Base-by-base conservation (phyloP, 2,329 filamentous ascomycete genomes). In the Aspergillus ibericus region DNA sequence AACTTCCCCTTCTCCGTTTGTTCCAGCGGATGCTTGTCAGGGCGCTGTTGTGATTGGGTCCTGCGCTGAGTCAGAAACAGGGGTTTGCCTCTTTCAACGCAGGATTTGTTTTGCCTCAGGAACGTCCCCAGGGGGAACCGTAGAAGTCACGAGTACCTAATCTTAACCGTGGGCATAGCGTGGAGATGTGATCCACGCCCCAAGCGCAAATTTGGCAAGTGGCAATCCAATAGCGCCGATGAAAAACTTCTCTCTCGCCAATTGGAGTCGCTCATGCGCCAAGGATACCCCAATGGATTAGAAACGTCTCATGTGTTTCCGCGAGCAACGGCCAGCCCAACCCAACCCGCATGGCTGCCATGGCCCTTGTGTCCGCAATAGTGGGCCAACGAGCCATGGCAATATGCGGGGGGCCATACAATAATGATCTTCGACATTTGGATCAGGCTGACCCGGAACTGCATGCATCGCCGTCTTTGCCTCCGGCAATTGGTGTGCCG, bases 371-470 rank as follows among this genome's bases (percentile, higher is more conserved):
- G 36, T 29, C 27, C 25, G 27, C 36, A 29, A 5, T 27, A 13
- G 51, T 53, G 51, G 51, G 51, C 36, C 36, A 34, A 34, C 27
- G 22, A 34, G n/a, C 25, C 25, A 53, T 53, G 51, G 40, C 38
- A n/a, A 36, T 34, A 16, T 35, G 34, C 34, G 35, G 49, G 18
- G 42, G n/a, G 22, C 7, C 44, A 48, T 16, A 29, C n/a, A 48
- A 32, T 48, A n/a, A 4, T 8, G 25, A 3, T 16, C 9, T 16
- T 22, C 38, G 16, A 29, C 9, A 12, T 48, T 48, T 16, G n/a
- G 15, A 16, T 48, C n/a, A 18, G 15, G 34, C 50, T 53, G 50
- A 20, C 34, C 20, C 35, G 36, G 35, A n/a, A 15, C 15, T 13
- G 15, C 25, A 27, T 29, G 5, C 35, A 25, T 40, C 29, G 35